phyloP scores from a whole-genome alignment of 169 alveolate species.

The Babesia divergens region DNA sequence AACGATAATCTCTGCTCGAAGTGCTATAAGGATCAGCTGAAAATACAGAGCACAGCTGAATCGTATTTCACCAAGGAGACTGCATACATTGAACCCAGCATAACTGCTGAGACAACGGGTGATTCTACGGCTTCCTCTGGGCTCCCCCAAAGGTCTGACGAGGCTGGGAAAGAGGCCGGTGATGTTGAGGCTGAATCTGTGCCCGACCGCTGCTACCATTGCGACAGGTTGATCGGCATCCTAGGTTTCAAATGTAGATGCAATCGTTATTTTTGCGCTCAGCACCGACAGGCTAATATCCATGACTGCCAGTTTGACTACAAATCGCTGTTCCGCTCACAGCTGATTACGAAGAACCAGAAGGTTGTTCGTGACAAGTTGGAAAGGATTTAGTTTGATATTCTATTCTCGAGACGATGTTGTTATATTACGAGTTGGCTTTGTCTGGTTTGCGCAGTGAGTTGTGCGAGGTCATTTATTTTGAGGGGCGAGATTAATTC shows the following conservation, averaged over 20 bases:
- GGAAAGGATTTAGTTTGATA: conserved; percentile 72
- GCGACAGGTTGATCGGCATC: conserved; percentile 88
- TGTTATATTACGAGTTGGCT: no score
- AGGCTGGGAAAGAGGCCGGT: conserved; percentile 14
- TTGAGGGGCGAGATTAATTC: no score
- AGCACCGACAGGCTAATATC: conserved; percentile 90
- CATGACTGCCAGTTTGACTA: conserved; percentile 91
- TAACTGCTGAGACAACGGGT: not conserved
- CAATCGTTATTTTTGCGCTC: conserved; percentile 84
- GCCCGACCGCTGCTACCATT: conserved; percentile 81
- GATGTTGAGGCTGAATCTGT: conserved; percentile 24
- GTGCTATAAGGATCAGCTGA: conserved; percentile 82
- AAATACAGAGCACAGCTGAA: conserved; percentile 58
- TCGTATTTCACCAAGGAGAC: conserved; percentile 24
- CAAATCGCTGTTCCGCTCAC: conserved; percentile 79
- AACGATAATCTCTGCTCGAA: conserved; percentile 87
- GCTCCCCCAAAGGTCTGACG: not conserved
- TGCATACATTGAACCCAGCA: conserved; percentile 16
- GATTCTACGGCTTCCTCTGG: conserved; percentile 3
- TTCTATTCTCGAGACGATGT: no score
- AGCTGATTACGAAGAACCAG: conserved; percentile 84
- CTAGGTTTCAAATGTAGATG: conserved; percentile 91
- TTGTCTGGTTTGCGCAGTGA: no score
- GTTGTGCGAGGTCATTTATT: no score
- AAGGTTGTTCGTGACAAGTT: conserved; percentile 88